phyloP scores from a whole-genome alignment of 495 filamentous ascomycete species.

The Penicillium herquei region DNA sequence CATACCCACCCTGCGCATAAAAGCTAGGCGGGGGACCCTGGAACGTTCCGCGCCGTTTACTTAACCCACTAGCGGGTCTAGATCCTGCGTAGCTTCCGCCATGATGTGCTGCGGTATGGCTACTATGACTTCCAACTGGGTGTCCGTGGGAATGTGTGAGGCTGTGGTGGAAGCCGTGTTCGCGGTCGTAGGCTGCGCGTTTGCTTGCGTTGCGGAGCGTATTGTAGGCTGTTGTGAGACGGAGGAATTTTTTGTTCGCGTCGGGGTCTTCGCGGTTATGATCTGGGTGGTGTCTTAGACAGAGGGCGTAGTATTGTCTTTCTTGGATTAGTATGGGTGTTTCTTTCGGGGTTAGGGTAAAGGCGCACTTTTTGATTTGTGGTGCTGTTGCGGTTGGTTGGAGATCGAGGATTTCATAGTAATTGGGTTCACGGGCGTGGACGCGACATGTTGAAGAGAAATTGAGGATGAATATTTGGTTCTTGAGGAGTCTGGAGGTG shows the following conservation, averaged over 20 bases:
- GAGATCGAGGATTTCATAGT: constrained; percentile 84
- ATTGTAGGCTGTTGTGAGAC: constrained; percentile 83
- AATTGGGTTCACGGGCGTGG: constrained; percentile 46
- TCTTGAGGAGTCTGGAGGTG: background rate
- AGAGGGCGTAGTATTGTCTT: constrained; percentile 83
- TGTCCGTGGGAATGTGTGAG: constrained; percentile 33
- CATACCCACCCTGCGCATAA: constrained; percentile 69
- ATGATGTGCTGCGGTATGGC: constrained; percentile 31
- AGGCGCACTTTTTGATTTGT: constrained; percentile 78
- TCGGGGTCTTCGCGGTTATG: constrained; percentile 73
- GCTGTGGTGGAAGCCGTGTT: constrained; percentile 44
- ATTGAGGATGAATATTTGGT: background rate
- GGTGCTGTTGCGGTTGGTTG: constrained; percentile 61
- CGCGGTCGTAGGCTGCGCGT: constrained; percentile 76
- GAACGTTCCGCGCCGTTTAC: constrained; percentile 69
- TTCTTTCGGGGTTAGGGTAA: background rate
- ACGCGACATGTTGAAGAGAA: constrained; percentile 44
- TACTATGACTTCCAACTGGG: constrained; percentile 46
- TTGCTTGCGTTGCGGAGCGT: constrained; percentile 68
- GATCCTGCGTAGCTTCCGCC: constrained; percentile 57
- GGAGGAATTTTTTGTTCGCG: constrained; percentile 76
- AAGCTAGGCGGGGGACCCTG: constrained; percentile 87
- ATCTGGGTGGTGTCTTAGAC: constrained; percentile 92
- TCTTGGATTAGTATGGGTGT: constrained; percentile 5
- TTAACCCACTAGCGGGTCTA: constrained; percentile 75